Conservation (phyloP, 768 basidiomycete species). For the Psilocybe cyanescens region DNA sequence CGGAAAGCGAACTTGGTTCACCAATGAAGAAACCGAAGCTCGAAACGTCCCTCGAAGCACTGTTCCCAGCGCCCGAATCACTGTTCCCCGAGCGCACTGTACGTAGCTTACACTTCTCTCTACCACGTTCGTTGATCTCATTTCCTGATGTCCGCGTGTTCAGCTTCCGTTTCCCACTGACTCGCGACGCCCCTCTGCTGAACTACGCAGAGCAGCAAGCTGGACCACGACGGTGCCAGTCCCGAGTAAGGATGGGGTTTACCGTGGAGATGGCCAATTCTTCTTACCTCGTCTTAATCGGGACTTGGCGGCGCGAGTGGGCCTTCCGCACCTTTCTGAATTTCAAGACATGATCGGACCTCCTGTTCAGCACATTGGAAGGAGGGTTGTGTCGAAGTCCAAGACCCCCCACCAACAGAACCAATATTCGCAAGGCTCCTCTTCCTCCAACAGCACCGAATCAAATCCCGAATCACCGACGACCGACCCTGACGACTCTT, state of each 20-base stretch:
- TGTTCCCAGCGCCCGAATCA: background rate
- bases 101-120: background rate
- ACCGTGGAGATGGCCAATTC: conserved; percentile 11
- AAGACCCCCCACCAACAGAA: too few species aligned
- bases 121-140: background rate
- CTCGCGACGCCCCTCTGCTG: conserved; percentile 11
- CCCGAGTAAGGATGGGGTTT: background rate
- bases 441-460: background rate
- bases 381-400: background rate
- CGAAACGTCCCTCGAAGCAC: background rate
- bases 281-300: conserved; percentile 11
- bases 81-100: background rate
- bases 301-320: background rate
- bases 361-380: background rate
- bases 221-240: conserved; percentile 10
- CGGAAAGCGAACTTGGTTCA: background rate
- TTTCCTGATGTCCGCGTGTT: background rate
- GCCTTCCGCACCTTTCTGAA: background rate
- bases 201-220: conserved; percentile 20
- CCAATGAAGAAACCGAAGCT: conserved; percentile 9
- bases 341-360: background rate
- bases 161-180: conserved; percentile 8
- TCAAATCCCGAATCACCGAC: background rate
- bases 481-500: background rate
- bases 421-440: background rate